Conservation (phyloP, 805 yeast species). For the Yueomyces sinensis region DNA sequence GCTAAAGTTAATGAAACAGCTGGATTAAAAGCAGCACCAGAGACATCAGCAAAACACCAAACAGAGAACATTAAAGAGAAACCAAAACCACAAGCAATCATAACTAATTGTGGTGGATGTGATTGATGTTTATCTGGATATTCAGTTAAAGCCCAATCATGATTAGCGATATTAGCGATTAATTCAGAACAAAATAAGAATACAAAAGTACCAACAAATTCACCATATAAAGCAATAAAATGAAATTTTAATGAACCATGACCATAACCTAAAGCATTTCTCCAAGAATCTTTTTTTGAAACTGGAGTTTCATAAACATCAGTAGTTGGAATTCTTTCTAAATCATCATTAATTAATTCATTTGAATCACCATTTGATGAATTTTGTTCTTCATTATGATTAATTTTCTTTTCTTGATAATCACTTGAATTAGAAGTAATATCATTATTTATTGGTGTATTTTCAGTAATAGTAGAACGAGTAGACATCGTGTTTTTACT, state of each 20-base stretch:
- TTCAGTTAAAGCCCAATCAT: constrained; percentile 27
- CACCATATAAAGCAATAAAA: constrained; percentile 58
- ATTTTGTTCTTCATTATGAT: too few species aligned
- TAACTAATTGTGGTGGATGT: constrained; percentile 53
- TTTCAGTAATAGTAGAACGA: too few species aligned
- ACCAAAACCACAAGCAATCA: constrained; percentile 82
- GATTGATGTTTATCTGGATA: constrained; percentile 19
- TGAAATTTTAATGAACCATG: constrained; percentile 42
- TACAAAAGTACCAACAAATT: constrained; percentile 75
- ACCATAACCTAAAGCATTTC: constrained; percentile 3
- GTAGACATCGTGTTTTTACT: too few species aligned
- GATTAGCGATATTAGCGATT: constrained; percentile 76
- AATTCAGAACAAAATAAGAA: constrained; percentile 72
- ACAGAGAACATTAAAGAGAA: constrained; percentile 49
- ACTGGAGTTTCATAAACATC: too few species aligned
- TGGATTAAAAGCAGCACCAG: constrained; percentile 87
- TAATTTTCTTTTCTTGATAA: too few species aligned
- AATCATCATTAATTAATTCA: too few species aligned
- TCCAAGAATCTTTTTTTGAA: too few species aligned
- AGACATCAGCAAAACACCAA: constrained; percentile 39
- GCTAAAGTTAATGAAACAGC: constrained; percentile 68
- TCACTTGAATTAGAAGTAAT: too few species aligned
- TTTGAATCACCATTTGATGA: too few species aligned
- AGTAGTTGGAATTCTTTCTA: too few species aligned
- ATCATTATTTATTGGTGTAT: too few species aligned